Conservation (phyloP, 2,329 filamentous ascomycete genomes). For the Dactylellina leptospora region DNA sequence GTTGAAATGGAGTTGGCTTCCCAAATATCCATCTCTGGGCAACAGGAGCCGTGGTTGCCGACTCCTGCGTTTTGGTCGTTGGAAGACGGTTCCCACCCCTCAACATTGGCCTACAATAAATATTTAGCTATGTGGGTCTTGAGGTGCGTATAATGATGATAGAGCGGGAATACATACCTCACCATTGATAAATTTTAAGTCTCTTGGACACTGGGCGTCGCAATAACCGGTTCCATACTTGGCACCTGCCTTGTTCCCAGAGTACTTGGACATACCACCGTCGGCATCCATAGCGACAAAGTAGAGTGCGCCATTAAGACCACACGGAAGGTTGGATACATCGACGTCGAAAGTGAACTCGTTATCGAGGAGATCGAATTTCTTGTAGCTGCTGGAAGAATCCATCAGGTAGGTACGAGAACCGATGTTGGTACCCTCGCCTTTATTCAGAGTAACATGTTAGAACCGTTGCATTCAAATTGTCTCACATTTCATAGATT, state of each 20-base stretch:
- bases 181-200: conserved; percentile 69
- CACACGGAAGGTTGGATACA: conserved; percentile 73
- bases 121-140: background rate
- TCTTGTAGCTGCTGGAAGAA: conserved; percentile 70
- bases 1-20: conserved; percentile 60
- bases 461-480: background rate
- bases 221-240: conserved; percentile 70
- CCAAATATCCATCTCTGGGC: conserved; percentile 68
- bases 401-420: conserved; percentile 71
- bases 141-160: too few relatives aligned
- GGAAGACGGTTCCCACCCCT: conserved; percentile 62
- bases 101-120: conserved; percentile 63
- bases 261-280: conserved; percentile 66
- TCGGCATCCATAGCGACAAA: conserved; percentile 70
- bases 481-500: background rate
- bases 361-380: conserved; percentile 71
- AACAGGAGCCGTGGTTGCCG: conserved; percentile 67
- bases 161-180: conserved; percentile 58
- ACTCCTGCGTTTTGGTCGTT: conserved; percentile 63
- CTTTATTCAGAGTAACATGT: background rate
- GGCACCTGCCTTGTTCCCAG: conserved; percentile 65
- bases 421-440: conserved; percentile 58
- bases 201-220: conserved; percentile 65
- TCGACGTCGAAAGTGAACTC: conserved; percentile 79
- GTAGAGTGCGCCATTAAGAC: conserved; percentile 76